A percentile compares a stretch with the other conserved stretches of the same genome.
Evolutionary conservation across 139 green algal species (phyloP).

Genomic region (Trebouxia sp.): DNA sequence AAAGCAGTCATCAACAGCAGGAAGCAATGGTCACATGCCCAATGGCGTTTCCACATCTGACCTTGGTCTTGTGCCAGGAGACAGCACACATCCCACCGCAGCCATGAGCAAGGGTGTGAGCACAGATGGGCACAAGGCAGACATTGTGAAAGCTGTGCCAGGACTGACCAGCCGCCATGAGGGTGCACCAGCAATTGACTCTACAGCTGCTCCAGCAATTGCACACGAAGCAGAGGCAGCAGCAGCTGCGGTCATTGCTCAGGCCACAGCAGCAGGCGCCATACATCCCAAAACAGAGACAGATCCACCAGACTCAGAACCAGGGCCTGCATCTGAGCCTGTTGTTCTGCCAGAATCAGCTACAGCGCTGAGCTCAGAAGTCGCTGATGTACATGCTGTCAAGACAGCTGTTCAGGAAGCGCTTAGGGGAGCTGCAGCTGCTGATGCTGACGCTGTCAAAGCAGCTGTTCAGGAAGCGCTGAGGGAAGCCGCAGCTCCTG

Average conservation of each 20-base stretch:
- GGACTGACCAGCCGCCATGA: not conserved
- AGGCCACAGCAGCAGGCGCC: not conserved
- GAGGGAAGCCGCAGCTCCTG: not conserved
- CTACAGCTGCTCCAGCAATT: not conserved
- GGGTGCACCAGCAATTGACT: not conserved
- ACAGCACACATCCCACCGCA: too few relatives aligned
- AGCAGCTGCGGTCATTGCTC: not conserved
- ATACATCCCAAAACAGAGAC: not conserved
- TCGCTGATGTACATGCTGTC: not conserved
- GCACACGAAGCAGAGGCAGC: not conserved
- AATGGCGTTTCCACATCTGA: too few relatives aligned
- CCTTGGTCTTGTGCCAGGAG: too few relatives aligned
- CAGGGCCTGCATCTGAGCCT: not conserved
- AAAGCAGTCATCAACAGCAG: too few relatives aligned
- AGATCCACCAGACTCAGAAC: not conserved
- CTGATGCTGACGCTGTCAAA: not conserved
- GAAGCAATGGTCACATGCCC: too few relatives aligned
- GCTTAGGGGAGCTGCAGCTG: not conserved
- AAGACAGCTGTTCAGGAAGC: conserved; percentile 1
- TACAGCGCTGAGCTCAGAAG: too few relatives aligned
- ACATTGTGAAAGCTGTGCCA: conserved; percentile 17
- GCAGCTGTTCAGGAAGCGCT: conserved; percentile 4
- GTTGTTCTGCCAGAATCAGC: not conserved
- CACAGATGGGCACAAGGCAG: not conserved
- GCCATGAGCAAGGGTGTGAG: not conserved